A percentile compares a stretch with the other conserved stretches of the same genome.
Evolutionary conservation across 2,329 filamentous ascomycete species (phyloP).

Genomic region (Penicillium paneum): DNA sequence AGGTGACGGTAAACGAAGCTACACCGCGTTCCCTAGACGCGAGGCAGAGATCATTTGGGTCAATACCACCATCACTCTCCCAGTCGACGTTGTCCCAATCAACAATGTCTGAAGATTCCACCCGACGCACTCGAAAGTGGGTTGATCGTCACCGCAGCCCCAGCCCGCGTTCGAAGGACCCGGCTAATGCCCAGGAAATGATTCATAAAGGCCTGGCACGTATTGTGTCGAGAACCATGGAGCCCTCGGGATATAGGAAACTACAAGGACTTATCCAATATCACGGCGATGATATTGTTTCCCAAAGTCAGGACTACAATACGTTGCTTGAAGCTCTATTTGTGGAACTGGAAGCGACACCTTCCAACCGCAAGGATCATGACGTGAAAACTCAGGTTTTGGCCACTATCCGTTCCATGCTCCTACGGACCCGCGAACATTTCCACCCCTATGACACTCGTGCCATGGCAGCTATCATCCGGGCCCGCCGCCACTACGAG

Average conservation of each 20-base stretch:
- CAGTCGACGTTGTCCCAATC: constrained; percentile 6
- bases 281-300: constrained; percentile 35
- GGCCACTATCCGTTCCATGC: constrained; percentile 41
- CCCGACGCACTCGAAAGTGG: constrained; percentile 34
- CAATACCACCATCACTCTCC: constrained; percentile 9
- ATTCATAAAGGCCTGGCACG: constrained; percentile 38
- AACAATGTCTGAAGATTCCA: constrained; percentile 21
- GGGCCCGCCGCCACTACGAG: constrained; percentile 38
- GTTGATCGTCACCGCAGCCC: constrained; percentile 36
- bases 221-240: constrained; percentile 37
- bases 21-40: constrained; percentile 16
- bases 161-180: constrained; percentile 40
- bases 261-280: constrained; percentile 41
- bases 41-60: constrained; percentile 14
- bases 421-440: constrained; percentile 34
- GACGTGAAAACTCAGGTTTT: constrained; percentile 45
- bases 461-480: constrained; percentile 37
- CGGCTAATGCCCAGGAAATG: constrained; percentile 37
- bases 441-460: constrained; percentile 37
- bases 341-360: constrained; percentile 35
- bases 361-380: constrained; percentile 29
- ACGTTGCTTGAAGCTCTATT: constrained; percentile 39
- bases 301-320: constrained; percentile 37
- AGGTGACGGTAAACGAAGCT: constrained; percentile 41
- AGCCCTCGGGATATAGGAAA: constrained; percentile 44